These are phyloP conservation scores for Friedmanniomyces simplex DNA, from an alignment of 495 filamentous ascomycete species.

Conservation along the genomic window DNA sequence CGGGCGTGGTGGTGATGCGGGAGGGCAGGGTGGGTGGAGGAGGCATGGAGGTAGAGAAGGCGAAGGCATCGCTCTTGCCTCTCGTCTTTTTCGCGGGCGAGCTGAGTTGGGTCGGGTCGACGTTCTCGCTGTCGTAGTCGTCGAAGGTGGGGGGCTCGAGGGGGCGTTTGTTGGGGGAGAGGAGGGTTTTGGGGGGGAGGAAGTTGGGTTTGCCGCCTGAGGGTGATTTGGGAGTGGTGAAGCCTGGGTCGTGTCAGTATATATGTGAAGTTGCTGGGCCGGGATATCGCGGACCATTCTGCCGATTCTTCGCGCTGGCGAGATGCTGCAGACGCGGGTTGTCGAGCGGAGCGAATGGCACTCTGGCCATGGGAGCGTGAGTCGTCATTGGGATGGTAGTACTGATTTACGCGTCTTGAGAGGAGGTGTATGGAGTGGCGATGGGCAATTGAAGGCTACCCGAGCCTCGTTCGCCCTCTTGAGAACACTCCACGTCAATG, in stretches of 20 bases:
- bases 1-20: slow-evolving; percentile 36
- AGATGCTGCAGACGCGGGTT: slow-evolving; percentile 36
- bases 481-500: not conserved
- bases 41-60: slow-evolving; percentile 24
- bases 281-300: slow-evolving; percentile 40
- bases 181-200: slow-evolving; percentile 21
- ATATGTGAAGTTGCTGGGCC: not conserved
- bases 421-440: not conserved
- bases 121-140: slow-evolving; percentile 63
- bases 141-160: slow-evolving; percentile 31
- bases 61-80: slow-evolving; percentile 47
- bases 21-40: slow-evolving; percentile 35
- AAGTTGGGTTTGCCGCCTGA: slow-evolving; percentile 9
- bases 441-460: not conserved
- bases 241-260: slow-evolving; percentile 11
- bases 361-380: slow-evolving; percentile 25
- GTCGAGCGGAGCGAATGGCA: slow-evolving; percentile 34
- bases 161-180: slow-evolving; percentile 29
- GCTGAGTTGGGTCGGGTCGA: slow-evolving; percentile 57
- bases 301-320: slow-evolving; percentile 44
- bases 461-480: not conserved
- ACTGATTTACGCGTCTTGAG: not conserved
- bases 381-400: slow-evolving; percentile 18
- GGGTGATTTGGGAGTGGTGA: slow-evolving; percentile 1
- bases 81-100: slow-evolving; percentile 47